A percentile compares a stretch with the other conserved stretches of the same genome.
These are phyloP conservation scores for Chaetomium sp. DNA, from an alignment of 2,329 filamentous ascomycete species.

Conservation along the genomic window DNA sequence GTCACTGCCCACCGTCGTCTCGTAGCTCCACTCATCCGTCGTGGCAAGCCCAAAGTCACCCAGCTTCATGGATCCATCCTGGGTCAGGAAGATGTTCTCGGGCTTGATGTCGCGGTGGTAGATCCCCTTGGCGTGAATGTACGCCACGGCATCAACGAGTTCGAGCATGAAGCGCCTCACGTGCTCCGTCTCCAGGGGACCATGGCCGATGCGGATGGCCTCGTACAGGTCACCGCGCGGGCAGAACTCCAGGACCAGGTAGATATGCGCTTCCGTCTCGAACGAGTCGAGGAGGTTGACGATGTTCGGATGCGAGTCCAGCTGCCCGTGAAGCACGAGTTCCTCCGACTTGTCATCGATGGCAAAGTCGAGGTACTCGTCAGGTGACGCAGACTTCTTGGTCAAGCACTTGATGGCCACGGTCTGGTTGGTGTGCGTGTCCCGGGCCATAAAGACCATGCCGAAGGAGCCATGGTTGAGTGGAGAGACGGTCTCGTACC, in stretches of 20 bases:
- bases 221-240: slow-evolving; percentile 94
- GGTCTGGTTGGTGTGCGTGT: slow-evolving; percentile 65
- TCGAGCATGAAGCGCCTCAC: slow-evolving; percentile 97
- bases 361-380: slow-evolving; percentile 57
- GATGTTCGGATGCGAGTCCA: slow-evolving; percentile 79
- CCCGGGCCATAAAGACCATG: slow-evolving; percentile 92
- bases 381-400: slow-evolving; percentile 63
- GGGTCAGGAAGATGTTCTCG: slow-evolving; percentile 94
- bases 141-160: slow-evolving; percentile 80
- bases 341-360: slow-evolving; percentile 81
- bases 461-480: slow-evolving; percentile 98
- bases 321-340: slow-evolving; percentile 68
- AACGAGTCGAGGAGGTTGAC: slow-evolving; percentile 90
- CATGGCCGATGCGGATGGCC: slow-evolving; percentile 82
- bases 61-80: slow-evolving; percentile 85
- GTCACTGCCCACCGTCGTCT: slow-evolving; percentile 92
- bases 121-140: slow-evolving; percentile 84
- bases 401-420: slow-evolving; percentile 97
- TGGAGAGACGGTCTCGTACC: slow-evolving; percentile 84
- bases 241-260: slow-evolving; percentile 92
- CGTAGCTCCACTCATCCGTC: slow-evolving; percentile 80
- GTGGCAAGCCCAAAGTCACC: slow-evolving; percentile 95
- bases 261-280: slow-evolving; percentile 84
- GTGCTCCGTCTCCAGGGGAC: slow-evolving; percentile 90
- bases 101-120: slow-evolving; percentile 99